Evolutionary conservation across 2,329 filamentous ascomycete genomes (phyloP), one percentile per base, ranked within the genome.

Genomic region (Tolypocladium sp.): DNA sequence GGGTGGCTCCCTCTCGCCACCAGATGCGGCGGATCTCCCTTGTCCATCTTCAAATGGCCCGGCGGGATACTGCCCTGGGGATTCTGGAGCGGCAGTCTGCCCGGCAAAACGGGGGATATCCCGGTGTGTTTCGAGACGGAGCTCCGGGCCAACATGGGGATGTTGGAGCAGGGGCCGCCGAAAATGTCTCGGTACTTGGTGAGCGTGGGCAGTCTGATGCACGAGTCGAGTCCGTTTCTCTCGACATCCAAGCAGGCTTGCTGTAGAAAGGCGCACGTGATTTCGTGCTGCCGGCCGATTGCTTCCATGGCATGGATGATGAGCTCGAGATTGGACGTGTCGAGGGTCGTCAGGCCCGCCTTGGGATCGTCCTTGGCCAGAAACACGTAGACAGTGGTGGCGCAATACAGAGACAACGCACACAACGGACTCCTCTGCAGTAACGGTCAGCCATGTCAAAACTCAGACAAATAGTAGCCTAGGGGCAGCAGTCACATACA

Each of bases 221-320:
- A 66, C 4, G 69, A 62, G 3, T 68, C 63, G 33, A 83, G 68
- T 1, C 72, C 74, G 61, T 79, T 81, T 38, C 71, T 70, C 41
- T 91, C 85, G 10, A 96, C 83, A 65, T 97, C 92, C n/a, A 92
- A 79, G 60, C 92, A 84, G 1, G 93, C 77, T 69, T 97, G 92
- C 13, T 88, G 86, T n/a, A 96, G 77, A 69, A 96, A 96, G 0
- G 90, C 90, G 52, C 88, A 85, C 0, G 91, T 92, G 37, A 97
- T 82, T 1, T 85, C 79, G 67, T 94, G 92, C 58, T 85, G 84
- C 42, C 82, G 82, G 56, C 89, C 88, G 61, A 96, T 80, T 2
- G 86, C 84, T 57, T 90, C 86, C 84, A 97, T 92, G 5, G 89
- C 89, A 22, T 83, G 80, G 5, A 96, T 75, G 44, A 96, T 77